Base-by-base conservation (phyloP, 192 early-diverging fungal species). In the Linderina pennispora region DNA sequence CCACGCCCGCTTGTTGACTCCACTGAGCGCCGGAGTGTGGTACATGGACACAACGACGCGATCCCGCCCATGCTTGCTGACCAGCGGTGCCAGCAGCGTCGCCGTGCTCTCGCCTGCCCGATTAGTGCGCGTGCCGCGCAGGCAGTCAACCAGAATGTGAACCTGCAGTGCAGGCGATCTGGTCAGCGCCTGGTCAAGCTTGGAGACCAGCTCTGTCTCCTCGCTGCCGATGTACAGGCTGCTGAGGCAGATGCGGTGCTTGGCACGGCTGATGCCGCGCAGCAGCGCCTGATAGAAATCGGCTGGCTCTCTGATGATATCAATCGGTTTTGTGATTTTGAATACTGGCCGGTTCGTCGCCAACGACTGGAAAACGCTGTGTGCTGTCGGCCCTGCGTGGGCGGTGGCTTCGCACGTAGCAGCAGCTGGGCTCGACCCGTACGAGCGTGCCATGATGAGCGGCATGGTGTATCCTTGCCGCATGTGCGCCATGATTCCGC, bases 161-260 rank as follows among this genome's bases (percentile, higher is more conserved):
- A 92, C 62, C 51, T 85, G 51, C 0, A 95, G 65, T 2, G 48
- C 20, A 0, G 62, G 60, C 16, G 78, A 75, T 19, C 48, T 36
- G 9, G 38, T 42, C 11, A 92, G 58, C 6, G 88, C 87, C 22
- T 50, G 46, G 15, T 74, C 66, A 15, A 96, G 65, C 1, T 65
- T 67, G 11, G 74, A 49, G 5, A 87, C 62, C 39, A 98, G 69
- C 45, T 92, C 89, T 11, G 64, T 62, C 61, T 97, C 91, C 8
- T 71, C 60, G 40, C 80, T 69, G 18, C 96, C 96, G 8, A 99
- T 74, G 45, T 99, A 99, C 20, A 99, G 76, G 9, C 92, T 87
- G 6, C 89, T 86, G 18, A 99, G 66, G 31, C 74, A 77, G n/a
- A 99, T 86, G 1, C 85, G 79, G 6, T 67, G 55, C 43, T 78